Conservation (phyloP, 768 basidiomycete species). For the Lentinus brumalis region DNA sequence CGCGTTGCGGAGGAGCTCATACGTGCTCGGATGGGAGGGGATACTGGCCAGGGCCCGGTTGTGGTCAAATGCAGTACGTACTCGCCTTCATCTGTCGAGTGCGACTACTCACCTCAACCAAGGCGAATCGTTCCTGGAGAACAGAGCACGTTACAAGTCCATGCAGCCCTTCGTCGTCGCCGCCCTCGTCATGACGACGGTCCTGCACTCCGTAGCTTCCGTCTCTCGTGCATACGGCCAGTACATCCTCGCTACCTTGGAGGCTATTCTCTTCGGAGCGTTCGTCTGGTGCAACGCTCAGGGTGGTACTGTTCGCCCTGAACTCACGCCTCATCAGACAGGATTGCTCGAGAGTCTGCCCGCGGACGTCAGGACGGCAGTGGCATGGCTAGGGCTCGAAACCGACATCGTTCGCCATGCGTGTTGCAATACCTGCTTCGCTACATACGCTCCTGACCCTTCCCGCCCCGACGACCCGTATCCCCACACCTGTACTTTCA, state of each 20-base stretch:
- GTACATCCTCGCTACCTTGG: neutral
- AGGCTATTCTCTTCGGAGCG: neutral
- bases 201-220: neutral
- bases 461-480: neutral
- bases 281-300: neutral
- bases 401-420: slow-evolving; percentile 5
- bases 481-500: slow-evolving; percentile 7
- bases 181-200: neutral
- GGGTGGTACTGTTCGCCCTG: neutral
- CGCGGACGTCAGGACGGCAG: neutral
- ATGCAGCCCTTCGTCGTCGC: slow-evolving; percentile 7
- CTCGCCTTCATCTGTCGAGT: too few species aligned
- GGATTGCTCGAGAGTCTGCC: neutral
- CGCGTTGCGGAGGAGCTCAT: too few species aligned
- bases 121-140: too few species aligned
- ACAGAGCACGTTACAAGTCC: too few species aligned
- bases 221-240: neutral
- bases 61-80: too few species aligned
- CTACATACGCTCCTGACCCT: slow-evolving; percentile 4
- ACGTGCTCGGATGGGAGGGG: too few species aligned
- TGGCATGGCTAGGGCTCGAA: slow-evolving; percentile 2
- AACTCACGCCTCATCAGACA: neutral
- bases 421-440: slow-evolving; percentile 11
- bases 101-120: too few species aligned
- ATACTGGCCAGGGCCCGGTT: too few species aligned